Evolutionary conservation across 192 early-diverging fungal genomes (phyloP).

Genomic region (Fimicolochytrium jonesii): DNA sequence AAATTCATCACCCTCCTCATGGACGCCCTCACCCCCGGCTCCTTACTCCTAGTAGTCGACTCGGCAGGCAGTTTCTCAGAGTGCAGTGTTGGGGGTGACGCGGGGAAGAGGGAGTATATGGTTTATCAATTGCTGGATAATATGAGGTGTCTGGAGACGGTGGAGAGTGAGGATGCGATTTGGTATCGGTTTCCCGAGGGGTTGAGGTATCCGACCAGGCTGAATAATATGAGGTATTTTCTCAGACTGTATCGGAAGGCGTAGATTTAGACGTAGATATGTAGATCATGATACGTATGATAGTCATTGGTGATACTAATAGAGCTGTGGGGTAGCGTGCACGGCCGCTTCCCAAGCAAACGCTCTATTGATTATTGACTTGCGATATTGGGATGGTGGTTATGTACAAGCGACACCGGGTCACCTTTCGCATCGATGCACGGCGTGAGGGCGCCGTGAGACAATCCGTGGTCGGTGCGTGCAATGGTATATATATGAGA

Average conservation of each 20-base stretch:
- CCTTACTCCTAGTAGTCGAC: conserved; percentile 77
- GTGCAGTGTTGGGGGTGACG: conserved; percentile 56
- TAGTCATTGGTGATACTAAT: too few relatives aligned
- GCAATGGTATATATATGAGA: too few relatives aligned
- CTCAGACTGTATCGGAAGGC: conserved; percentile 78
- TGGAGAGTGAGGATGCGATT: conserved; percentile 64
- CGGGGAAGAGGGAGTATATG: conserved; percentile 69
- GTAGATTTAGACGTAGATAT: too few relatives aligned
- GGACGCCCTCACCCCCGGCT: conserved; percentile 55
- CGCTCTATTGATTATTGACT: too few relatives aligned
- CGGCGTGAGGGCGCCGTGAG: too few relatives aligned
- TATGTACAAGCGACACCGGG: too few relatives aligned
- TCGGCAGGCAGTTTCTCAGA: conserved; percentile 93
- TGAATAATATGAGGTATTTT: conserved; percentile 94
- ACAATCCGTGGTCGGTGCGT: too few relatives aligned
- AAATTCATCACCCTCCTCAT: conserved; percentile 69
- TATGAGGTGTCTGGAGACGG: conserved; percentile 60
- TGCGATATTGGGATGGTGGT: too few relatives aligned
- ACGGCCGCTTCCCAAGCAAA: too few relatives aligned
- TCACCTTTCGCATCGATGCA: too few relatives aligned
- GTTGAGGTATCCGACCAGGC: conserved; percentile 69
- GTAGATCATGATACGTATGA: too few relatives aligned
- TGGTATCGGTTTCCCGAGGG: conserved; percentile 59
- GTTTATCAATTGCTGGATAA: conserved; percentile 83
- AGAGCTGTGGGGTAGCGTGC: too few relatives aligned